Percentiles rank a stretch among this genome's conserved stretches.
phyloP scores from a whole-genome alignment of 1,284 basidiomycete species.

The Tylopilus sp. region DNA sequence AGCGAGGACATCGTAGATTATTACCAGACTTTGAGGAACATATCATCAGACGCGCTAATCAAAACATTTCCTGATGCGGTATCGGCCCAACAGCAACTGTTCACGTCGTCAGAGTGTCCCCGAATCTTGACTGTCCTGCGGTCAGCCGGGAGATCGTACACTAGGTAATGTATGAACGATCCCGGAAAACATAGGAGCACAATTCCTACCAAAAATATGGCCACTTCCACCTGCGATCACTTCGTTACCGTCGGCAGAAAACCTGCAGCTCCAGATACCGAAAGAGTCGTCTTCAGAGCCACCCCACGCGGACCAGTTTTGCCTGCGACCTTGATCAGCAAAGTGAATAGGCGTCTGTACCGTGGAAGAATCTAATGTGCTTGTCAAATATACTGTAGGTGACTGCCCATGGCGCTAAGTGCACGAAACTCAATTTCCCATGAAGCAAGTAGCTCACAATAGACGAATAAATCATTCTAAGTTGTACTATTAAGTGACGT shows the following conservation, averaged over 20 bases:
- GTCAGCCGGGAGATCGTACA: conserved; percentile 86
- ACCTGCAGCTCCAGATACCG: conserved; percentile 90
- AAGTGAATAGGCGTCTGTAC: conserved; percentile 76
- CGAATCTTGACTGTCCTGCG: conserved; percentile 76
- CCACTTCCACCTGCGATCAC: conserved; percentile 76
- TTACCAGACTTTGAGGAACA: conserved; percentile 92
- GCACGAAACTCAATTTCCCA: background rate
- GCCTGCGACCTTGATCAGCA: conserved; percentile 42
- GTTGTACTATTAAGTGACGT: conserved; percentile 13
- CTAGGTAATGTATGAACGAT: conserved; percentile 38
- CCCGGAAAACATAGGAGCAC: background rate
- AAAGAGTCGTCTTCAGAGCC: conserved; percentile 49
- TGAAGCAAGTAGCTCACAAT: conserved; percentile 49
- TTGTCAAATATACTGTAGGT: conserved; percentile 82
- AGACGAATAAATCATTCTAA: conserved; percentile 88
- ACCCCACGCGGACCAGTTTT: conserved; percentile 34
- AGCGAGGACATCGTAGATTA: conserved; percentile 15
- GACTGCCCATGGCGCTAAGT: conserved; percentile 38
- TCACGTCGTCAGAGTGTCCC: conserved; percentile 90
- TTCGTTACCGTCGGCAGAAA: conserved; percentile 94
- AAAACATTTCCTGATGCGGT: conserved; percentile 89
- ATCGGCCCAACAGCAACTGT: conserved; percentile 96
- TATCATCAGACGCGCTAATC: conserved; percentile 92
- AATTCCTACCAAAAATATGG: conserved; percentile 66
- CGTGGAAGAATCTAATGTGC: conserved; percentile 67